Evolutionary conservation across 2,329 filamentous ascomycete genomes (phyloP).

Genomic region (Gaeumannomyces tritici): DNA sequence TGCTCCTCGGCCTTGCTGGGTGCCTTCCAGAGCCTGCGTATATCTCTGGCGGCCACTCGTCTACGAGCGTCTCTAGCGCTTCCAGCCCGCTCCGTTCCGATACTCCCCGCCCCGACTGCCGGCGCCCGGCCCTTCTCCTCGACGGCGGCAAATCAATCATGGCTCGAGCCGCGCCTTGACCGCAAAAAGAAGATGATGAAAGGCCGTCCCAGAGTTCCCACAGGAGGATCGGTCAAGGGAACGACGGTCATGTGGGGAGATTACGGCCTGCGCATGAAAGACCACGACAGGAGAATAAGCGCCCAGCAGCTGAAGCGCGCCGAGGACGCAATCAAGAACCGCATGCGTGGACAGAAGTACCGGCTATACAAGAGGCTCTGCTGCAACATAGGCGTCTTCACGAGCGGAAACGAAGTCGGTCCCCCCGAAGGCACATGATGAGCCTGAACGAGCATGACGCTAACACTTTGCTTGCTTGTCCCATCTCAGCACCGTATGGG

Average conservation of each 20-base stretch:
- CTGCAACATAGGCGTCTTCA: slow-evolving; percentile 91
- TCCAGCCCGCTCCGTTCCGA: slow-evolving; percentile 14
- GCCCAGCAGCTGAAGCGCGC: slow-evolving; percentile 80
- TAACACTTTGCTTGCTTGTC: background rate
- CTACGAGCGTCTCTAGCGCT: background rate
- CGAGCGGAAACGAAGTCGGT: slow-evolving; percentile 80
- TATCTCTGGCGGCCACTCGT: slow-evolving; percentile 26
- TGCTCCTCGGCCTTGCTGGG: slow-evolving; percentile 33
- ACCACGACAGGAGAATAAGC: slow-evolving; percentile 86
- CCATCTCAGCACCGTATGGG: slow-evolving; percentile 69
- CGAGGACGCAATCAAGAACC: slow-evolving; percentile 84
- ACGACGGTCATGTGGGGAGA: slow-evolving; percentile 96
- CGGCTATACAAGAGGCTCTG: slow-evolving; percentile 83
- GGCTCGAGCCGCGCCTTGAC: slow-evolving; percentile 70
- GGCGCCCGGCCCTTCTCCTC: slow-evolving; percentile 63
- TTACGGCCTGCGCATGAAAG: slow-evolving; percentile 85
- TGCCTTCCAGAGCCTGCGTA: slow-evolving; percentile 40
- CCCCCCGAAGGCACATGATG: background rate
- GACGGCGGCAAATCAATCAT: slow-evolving; percentile 54
- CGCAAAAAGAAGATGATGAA: slow-evolving; percentile 86
- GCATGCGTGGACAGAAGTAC: slow-evolving; percentile 85
- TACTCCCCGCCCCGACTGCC: slow-evolving; percentile 16
- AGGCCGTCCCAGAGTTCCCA: slow-evolving; percentile 77
- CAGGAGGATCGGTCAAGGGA: slow-evolving; percentile 82
- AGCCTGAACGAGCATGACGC: background rate